Percentiles rank a stretch among this genome's conserved stretches.
Evolutionary conservation across 2,329 filamentous ascomycete genomes (phyloP).

Genomic region (Phoma herbarum): DNA sequence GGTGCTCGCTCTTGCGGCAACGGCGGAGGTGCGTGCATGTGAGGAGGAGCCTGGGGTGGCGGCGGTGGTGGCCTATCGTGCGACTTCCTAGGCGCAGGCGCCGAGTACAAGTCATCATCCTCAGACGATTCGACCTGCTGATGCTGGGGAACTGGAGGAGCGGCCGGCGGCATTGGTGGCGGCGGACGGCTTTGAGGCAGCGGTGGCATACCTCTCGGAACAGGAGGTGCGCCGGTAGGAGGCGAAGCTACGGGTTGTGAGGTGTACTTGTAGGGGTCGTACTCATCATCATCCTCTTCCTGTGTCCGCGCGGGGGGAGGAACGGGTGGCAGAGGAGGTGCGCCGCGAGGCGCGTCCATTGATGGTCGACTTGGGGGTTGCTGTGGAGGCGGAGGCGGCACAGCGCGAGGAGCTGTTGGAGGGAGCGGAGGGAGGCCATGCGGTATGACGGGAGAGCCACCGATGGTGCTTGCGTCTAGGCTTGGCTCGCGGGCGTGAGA

Average conservation of each 20-base stretch:
- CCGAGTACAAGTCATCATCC: constrained; percentile 51
- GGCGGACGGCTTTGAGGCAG: constrained; percentile 46
- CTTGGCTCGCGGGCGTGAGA: constrained; percentile 80
- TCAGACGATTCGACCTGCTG: constrained; percentile 43
- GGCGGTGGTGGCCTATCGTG: constrained; percentile 48
- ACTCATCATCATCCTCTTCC: constrained; percentile 61
- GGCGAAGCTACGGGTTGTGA: constrained; percentile 19
- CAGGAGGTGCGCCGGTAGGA: constrained; percentile 42
- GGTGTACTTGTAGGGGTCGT: constrained; percentile 70
- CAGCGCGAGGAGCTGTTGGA: constrained; percentile 52
- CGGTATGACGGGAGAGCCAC: constrained; percentile 52
- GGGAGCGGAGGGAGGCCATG: constrained; percentile 48
- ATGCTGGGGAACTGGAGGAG: constrained; percentile 39
- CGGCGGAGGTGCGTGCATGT: constrained; percentile 48
- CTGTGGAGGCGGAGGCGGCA: constrained; percentile 64
- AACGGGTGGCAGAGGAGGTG: constrained; percentile 71
- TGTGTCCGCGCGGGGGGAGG: constrained; percentile 69
- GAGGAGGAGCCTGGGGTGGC: constrained; percentile 48
- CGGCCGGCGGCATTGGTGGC: constrained; percentile 48
- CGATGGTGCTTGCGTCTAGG: constrained; percentile 67
- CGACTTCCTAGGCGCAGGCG: constrained; percentile 48
- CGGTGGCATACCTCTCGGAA: constrained; percentile 40
- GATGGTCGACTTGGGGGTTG: constrained; percentile 62
- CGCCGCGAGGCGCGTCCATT: constrained; percentile 73
- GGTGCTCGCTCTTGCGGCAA: constrained; percentile 52